A percentile compares a stretch with the other conserved stretches of the same genome.
Conservation (phyloP, 73 alveolate species). For the Paramecium biaurelia region DNA sequence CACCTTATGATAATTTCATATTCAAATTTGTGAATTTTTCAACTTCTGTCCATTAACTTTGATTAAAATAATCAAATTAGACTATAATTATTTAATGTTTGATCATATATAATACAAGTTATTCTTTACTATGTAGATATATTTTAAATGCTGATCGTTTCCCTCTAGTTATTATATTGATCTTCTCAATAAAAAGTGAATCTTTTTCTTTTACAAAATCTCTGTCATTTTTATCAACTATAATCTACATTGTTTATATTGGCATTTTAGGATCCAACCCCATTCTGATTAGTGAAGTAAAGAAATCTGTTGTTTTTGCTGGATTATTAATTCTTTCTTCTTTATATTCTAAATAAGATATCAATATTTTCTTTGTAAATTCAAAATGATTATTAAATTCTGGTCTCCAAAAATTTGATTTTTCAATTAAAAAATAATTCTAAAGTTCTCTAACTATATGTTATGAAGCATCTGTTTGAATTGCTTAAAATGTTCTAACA, state of each 20-base stretch:
- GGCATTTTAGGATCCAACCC: conserved; percentile 27
- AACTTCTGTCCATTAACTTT: not conserved
- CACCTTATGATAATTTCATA: not conserved
- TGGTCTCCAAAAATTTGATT: conserved; percentile 40
- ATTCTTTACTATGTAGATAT: not conserved
- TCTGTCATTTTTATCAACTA: not conserved
- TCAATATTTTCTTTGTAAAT: not conserved
- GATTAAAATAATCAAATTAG: not conserved
- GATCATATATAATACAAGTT: not conserved
- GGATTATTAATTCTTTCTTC: not conserved
- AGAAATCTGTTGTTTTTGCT: conserved; percentile 19
- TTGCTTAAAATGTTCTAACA: conserved; percentile 7
- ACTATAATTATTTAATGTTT: not conserved
- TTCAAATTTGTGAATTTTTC: not conserved
- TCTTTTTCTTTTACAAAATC: conserved; percentile 1
- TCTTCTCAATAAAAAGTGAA: not conserved
- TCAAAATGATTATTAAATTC: not conserved
- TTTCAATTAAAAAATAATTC: not conserved
- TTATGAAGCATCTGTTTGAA: conserved; percentile 20
- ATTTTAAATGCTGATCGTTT: not conserved
- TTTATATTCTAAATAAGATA: not conserved
- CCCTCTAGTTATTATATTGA: not conserved
- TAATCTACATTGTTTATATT: not conserved
- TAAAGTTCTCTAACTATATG: not conserved
- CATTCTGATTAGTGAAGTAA: not conserved